Base-by-base conservation (phyloP, 1,284 basidiomycete species). In the Pyrrhoderma noxium region DNA sequence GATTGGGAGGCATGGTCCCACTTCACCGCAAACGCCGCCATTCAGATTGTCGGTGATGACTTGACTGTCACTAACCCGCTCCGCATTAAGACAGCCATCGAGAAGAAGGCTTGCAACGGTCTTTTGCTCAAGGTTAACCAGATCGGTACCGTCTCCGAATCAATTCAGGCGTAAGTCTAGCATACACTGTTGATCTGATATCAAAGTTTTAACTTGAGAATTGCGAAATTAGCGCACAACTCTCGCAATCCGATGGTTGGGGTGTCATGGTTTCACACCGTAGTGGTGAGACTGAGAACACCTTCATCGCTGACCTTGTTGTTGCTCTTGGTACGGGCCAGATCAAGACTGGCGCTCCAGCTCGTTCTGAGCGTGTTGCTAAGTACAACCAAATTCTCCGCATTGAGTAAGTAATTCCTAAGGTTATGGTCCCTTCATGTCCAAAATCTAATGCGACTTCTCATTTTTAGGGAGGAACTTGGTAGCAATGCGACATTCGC, bases 221-320 rank as follows among this genome's bases (percentile, higher is more conserved):
- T n/a, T n/a, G n/a, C n/a, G n/a, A n/a, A n/a, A n/a, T n/a, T 58
- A 93, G 90, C 66, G 93, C 94, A 55, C 93, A 97, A 73, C 91
- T 99, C 65, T 72, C 94, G 50, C 94, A 98, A 72, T 93, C 90
- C 39, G 92, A 93, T 67, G 90, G 90, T 59, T 99, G 95, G 95
- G 93, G 91, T 69, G 91, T 98, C 73, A 99, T 99, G 95, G 89
- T 96, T 68, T 98, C 94, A 58, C 96, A 99, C 82, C 93, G 96
- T 63, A 93, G 88, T 58, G 95, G 95, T 68, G 94, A 98, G 77
- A 92, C 91, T 39, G 89, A 92, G 73, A 93, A 93, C 74, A 95
- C 92, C 55, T 82, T 95, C 71, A 99, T 99, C 65, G 92, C 96
- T 60, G 95, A 99, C 74, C 85, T 99, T 59, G 85, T 86, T 57